Conservation (phyloP, 441 rosid species). For the Daphne laureola region DNA sequence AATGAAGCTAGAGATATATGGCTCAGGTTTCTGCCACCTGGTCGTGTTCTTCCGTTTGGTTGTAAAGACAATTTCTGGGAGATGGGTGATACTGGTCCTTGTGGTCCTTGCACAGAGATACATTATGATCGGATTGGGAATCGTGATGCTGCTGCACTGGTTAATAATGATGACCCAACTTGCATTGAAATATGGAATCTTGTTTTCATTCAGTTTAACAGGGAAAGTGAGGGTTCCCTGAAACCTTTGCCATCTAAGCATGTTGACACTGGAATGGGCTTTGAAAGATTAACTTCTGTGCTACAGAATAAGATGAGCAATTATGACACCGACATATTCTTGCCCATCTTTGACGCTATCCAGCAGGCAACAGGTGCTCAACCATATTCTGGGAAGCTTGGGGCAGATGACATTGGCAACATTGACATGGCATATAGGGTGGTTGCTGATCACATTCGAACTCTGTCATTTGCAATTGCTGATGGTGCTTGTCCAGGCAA, state of each 20-base stretch:
- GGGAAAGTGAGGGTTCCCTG: constrained; percentile 86
- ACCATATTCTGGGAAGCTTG: constrained; percentile 92
- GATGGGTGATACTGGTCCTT: constrained; percentile 99
- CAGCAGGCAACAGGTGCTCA: constrained; percentile 82
- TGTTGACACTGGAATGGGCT: constrained; percentile 99
- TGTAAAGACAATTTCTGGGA: constrained; percentile 99
- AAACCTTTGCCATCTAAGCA: constrained; percentile 91
- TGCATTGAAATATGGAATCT: constrained; percentile 99
- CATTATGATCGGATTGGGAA: constrained; percentile 90
- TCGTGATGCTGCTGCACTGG: constrained; percentile 75
- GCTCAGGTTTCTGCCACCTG: constrained; percentile 75
- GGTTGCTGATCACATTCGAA: constrained; percentile 96
- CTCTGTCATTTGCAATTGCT: constrained; percentile 92
- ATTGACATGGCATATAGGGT: constrained; percentile 99
- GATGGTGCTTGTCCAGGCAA: constrained; percentile 99
- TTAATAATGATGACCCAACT: constrained; percentile 96
- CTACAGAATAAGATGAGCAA: constrained; percentile 98
- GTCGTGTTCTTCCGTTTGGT: constrained; percentile 80
- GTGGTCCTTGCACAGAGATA: constrained; percentile 98
- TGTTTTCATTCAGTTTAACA: constrained; percentile 96
- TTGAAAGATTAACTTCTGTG: constrained; percentile 86
- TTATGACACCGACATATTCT: constrained; percentile 93
- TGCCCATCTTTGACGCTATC: constrained; percentile 88
- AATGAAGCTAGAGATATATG: constrained; percentile 78
- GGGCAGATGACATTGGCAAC: constrained; percentile 67